A percentile compares a stretch with the other conserved stretches of the same genome.
Conservation (phyloP, 306 rosid genomes). For the Sechiopsis laciniata region DNA sequence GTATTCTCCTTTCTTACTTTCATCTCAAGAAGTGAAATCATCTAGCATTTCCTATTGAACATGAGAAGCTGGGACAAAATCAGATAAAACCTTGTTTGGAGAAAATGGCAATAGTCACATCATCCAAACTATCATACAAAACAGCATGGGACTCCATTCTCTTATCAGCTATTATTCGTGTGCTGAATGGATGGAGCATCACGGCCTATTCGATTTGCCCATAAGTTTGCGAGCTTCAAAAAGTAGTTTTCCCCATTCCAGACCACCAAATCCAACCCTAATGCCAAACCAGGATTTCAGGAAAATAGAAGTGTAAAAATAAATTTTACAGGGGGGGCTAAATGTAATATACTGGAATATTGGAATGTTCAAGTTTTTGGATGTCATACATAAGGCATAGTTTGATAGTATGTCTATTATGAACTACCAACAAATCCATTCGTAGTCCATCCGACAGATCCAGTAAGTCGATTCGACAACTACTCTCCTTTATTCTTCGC, state of each 20-base stretch:
- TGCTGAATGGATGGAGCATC: conserved; percentile 43
- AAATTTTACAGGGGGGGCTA: not conserved
- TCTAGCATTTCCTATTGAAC: conserved; percentile 1
- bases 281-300: conserved; percentile 16
- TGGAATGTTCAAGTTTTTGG: not conserved
- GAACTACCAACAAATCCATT: not conserved
- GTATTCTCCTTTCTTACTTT: not conserved
- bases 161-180: conserved; percentile 26
- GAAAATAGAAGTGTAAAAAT: conserved; percentile 14
- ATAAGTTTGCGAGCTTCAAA: conserved; percentile 65
- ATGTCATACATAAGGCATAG: not conserved
- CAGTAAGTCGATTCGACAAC: too few species aligned
- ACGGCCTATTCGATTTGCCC: conserved; percentile 64
- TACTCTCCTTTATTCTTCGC: too few species aligned
- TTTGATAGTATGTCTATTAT: not conserved
- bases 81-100: not conserved
- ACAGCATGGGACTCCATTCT: not conserved
- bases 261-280: conserved; percentile 62
- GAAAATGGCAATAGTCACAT: conserved; percentile 24
- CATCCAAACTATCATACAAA: conserved; percentile 13
- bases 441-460: too few species aligned
- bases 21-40: conserved; percentile 15
- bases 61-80: not conserved
- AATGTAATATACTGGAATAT: not conserved
- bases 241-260: conserved; percentile 72